phyloP scores from a whole-genome alignment of 352 stramenopile genomes.

The Pythium aristosporum region DNA sequence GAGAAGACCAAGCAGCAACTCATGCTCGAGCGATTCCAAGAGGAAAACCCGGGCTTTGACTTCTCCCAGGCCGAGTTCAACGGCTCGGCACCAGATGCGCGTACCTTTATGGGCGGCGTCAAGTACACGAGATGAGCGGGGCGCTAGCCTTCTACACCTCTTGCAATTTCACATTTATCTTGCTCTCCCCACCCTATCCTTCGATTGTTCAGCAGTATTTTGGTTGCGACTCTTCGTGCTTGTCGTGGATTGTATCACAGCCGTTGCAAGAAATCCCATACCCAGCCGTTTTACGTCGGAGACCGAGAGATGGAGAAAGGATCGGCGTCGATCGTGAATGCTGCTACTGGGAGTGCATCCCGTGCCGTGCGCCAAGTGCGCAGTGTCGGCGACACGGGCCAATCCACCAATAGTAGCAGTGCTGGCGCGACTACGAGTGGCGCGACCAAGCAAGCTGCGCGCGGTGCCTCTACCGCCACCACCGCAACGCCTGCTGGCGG shows the following conservation, averaged over 20 bases:
- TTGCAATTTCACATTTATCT: not conserved
- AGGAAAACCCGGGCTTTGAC: conserved; percentile 98
- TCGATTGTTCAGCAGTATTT: conserved; percentile 2
- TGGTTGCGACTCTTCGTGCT: not conserved
- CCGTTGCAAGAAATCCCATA: not conserved
- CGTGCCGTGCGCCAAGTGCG: conserved; percentile 38
- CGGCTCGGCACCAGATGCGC: conserved; percentile 93
- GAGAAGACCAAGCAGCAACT: conserved; percentile 95
- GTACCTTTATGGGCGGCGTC: conserved; percentile 97
- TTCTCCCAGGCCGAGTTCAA: conserved; percentile 98
- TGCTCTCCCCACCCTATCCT: not conserved
- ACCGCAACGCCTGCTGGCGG: not conserved
- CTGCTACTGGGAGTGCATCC: conserved; percentile 28
- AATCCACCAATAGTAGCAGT: conserved; percentile 19
- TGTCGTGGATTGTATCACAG: not conserved
- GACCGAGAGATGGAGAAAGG: conserved; percentile 21
- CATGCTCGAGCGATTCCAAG: conserved; percentile 97
- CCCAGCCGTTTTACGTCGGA: not conserved
- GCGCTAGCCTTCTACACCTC: not conserved
- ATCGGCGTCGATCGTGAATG: conserved; percentile 16
- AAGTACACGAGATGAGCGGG: conserved; percentile 63
- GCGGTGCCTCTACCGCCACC: not conserved
- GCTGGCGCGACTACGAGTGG: not conserved
- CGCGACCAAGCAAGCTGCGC: conserved; percentile 2
- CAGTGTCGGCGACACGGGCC: conserved; percentile 33